Percentiles rank a stretch among this genome's conserved stretches.
Evolutionary conservation across 2,329 filamentous ascomycete genomes (phyloP).

Genomic region (Diaporthe batatas): DNA sequence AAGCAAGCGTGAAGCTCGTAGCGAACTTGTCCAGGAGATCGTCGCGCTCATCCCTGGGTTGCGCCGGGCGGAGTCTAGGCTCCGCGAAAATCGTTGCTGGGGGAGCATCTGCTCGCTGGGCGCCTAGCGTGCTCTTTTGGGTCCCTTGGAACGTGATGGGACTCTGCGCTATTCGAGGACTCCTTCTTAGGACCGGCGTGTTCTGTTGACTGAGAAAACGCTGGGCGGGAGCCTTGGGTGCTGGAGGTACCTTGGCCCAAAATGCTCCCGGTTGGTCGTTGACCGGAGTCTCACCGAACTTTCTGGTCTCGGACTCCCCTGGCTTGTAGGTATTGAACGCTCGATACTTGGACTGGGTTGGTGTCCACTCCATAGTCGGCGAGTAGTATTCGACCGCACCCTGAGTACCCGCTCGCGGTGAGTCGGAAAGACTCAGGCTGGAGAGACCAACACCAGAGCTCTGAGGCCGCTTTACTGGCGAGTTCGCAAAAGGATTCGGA

Average conservation of each 20-base stretch:
- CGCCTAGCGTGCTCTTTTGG: conserved; percentile 40
- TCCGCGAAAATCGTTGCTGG: conserved; percentile 61
- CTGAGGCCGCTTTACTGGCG: conserved; percentile 21
- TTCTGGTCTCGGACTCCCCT: conserved; percentile 55
- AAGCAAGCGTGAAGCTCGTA: conserved; percentile 57
- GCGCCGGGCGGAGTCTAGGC: conserved; percentile 70
- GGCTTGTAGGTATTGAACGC: conserved; percentile 64
- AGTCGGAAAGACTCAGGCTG: conserved; percentile 44
- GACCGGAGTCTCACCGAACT: conserved; percentile 61
- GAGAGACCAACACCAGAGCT: conserved; percentile 42
- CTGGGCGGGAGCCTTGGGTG: conserved; percentile 75
- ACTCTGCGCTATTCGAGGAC: conserved; percentile 57
- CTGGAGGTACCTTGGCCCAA: conserved; percentile 77
- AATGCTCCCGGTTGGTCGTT: conserved; percentile 68
- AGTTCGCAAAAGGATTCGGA: conserved; percentile 36
- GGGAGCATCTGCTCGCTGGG: conserved; percentile 32
- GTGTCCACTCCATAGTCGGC: conserved; percentile 82
- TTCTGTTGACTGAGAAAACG: conserved; percentile 72
- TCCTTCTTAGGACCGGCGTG: conserved; percentile 64
- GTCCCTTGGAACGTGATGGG: conserved; percentile 61
- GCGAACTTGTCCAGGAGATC: conserved; percentile 60
- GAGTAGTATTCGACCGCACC: conserved; percentile 55
- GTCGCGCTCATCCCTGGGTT: conserved; percentile 55
- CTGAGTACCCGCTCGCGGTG: conserved; percentile 26
- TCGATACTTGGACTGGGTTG: conserved; percentile 68